Percentiles rank a stretch among this genome's conserved stretches.
These are phyloP conservation scores for Phytophthora uliginosa DNA, from an alignment of 352 stramenopile species.

Conservation along the genomic window DNA sequence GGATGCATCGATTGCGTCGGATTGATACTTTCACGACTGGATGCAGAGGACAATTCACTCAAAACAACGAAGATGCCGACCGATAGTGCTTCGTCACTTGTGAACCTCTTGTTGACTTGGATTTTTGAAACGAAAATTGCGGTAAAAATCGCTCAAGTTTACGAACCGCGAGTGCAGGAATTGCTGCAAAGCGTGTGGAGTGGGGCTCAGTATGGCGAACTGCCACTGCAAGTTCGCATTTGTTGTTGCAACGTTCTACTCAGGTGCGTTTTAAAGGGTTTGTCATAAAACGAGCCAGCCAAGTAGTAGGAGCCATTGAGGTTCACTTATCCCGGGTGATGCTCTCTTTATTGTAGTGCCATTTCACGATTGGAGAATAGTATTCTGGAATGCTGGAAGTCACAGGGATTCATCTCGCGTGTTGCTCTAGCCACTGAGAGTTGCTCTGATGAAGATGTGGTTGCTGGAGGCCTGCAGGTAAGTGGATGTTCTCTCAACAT, in stretches of 20 bases:
- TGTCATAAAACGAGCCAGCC: neutral
- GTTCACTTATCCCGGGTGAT: neutral
- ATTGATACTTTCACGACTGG: conserved; percentile 47
- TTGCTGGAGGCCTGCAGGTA: conserved; percentile 48
- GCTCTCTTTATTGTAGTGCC: conserved; percentile 21
- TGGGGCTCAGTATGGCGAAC: conserved; percentile 8
- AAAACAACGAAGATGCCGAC: neutral
- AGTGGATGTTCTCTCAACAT: neutral
- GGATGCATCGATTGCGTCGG: conserved; percentile 79
- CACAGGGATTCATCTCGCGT: conserved; percentile 24
- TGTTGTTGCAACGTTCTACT: conserved; percentile 77
- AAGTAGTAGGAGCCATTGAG: neutral
- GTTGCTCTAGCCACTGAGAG: conserved; percentile 27
- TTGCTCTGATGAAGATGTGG: conserved; percentile 30
- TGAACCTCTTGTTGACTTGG: conserved; percentile 51
- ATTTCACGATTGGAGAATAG: conserved; percentile 35
- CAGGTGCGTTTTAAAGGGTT: conserved; percentile 46
- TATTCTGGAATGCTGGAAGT: conserved; percentile 39
- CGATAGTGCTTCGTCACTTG: conserved; percentile 23
- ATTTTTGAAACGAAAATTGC: conserved; percentile 29
- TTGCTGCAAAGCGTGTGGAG: conserved; percentile 27
- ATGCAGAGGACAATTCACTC: conserved; percentile 5
- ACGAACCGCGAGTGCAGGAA: conserved; percentile 21
- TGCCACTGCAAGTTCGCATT: conserved; percentile 61
- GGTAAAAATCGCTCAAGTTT: conserved; percentile 4